phyloP scores from a whole-genome alignment of 2,329 filamentous ascomycete genomes.

The Shiraia sp. region DNA sequence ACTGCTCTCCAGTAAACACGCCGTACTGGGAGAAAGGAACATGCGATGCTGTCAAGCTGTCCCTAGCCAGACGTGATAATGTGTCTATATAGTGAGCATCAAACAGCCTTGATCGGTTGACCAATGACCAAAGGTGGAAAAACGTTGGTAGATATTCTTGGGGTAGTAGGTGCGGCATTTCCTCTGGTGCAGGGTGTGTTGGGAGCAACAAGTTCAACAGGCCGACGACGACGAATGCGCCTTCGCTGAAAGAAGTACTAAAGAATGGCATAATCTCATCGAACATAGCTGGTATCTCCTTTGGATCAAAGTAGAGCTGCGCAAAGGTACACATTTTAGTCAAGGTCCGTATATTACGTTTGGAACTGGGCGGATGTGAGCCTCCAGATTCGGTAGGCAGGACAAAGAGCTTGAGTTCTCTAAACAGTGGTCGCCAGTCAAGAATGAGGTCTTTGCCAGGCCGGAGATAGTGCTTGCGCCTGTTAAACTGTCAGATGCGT shows the following conservation, averaged over 20 bases:
- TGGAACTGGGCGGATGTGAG: slow-evolving; percentile 64
- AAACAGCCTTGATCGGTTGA: slow-evolving; percentile 84
- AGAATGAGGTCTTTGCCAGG: slow-evolving; percentile 86
- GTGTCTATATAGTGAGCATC: slow-evolving; percentile 89
- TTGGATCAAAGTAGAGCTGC: slow-evolving; percentile 89
- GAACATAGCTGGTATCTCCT: slow-evolving; percentile 74
- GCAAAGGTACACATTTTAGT: slow-evolving; percentile 89
- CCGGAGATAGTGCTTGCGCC: slow-evolving; percentile 93
- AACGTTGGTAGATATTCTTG: slow-evolving; percentile 89
- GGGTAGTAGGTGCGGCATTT: slow-evolving; percentile 76
- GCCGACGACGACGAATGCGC: slow-evolving; percentile 90
- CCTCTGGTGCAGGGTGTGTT: slow-evolving; percentile 74
- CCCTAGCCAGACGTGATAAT: slow-evolving; percentile 82
- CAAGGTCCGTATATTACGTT: slow-evolving; percentile 71
- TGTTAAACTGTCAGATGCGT: slow-evolving; percentile 47
- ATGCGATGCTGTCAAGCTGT: slow-evolving; percentile 74
- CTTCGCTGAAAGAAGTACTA: slow-evolving; percentile 88
- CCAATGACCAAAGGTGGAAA: slow-evolving; percentile 94
- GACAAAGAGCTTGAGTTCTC: slow-evolving; percentile 88
- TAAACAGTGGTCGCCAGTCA: slow-evolving; percentile 92
- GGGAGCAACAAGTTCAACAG: slow-evolving; percentile 86
- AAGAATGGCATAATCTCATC: slow-evolving; percentile 66
- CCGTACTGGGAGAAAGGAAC: slow-evolving; percentile 84
- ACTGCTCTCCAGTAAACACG: slow-evolving; percentile 90
- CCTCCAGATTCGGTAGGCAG: slow-evolving; percentile 78